A percentile compares a stretch with the other conserved stretches of the same genome.
Evolutionary conservation across 805 yeast species (phyloP).

Genomic region (Jamesozyma jinghongensis): DNA sequence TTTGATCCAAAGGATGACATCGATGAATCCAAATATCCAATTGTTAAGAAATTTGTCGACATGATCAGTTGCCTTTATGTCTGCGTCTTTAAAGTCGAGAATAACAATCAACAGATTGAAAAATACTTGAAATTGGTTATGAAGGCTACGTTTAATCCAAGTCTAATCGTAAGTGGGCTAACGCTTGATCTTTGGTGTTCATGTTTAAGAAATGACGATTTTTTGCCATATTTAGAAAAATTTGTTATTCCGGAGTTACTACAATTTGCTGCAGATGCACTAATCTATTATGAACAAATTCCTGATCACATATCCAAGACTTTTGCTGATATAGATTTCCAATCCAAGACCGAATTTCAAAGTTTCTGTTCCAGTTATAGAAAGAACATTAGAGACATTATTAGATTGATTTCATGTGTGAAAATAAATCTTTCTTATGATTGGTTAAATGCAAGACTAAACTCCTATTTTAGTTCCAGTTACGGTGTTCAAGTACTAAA

Average conservation of each 20-base stretch:
- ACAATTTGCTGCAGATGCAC: constrained; percentile 67
- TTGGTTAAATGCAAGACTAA: constrained; percentile 73
- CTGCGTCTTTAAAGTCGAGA: constrained; percentile 50
- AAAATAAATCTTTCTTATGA: constrained; percentile 70
- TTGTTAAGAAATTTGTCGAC: constrained; percentile 84
- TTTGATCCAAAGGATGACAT: constrained; percentile 56
- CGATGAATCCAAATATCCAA: constrained; percentile 71
- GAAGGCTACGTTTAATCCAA: constrained; percentile 72
- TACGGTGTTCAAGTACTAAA: constrained; percentile 58
- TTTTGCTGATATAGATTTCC: constrained; percentile 79
- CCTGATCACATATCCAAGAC: constrained; percentile 56
- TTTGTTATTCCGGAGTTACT: constrained; percentile 54
- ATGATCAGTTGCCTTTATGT: constrained; percentile 46
- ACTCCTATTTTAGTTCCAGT: constrained; percentile 60
- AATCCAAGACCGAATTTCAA: constrained; percentile 68
- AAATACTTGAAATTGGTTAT: constrained; percentile 68
- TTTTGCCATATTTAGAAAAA: constrained; percentile 40
- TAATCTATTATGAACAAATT: constrained; percentile 62
- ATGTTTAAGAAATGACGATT: constrained; percentile 70
- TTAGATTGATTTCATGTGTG: constrained; percentile 78
- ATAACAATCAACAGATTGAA: constrained; percentile 44
- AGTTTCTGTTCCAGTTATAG: constrained; percentile 73
- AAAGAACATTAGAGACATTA: constrained; percentile 81
- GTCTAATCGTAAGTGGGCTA: constrained; percentile 82
- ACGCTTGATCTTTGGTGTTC: constrained; percentile 94